These are phyloP conservation scores for Camellia granthamiana DNA, from an alignment of 148 eudicot genomes.

Conservation along the genomic window DNA sequence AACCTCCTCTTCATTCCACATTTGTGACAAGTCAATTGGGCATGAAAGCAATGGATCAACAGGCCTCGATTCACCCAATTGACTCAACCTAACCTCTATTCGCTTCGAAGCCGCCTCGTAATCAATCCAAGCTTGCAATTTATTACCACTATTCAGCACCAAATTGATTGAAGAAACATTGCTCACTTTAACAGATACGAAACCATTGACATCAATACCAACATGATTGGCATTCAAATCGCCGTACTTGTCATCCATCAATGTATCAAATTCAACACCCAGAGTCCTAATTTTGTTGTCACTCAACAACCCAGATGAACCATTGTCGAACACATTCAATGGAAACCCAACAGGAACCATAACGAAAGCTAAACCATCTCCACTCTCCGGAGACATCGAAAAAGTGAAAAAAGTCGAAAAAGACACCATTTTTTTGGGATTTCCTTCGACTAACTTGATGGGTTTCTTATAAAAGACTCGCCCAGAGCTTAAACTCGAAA, in stretches of 20 bases:
- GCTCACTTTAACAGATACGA: slow-evolving; percentile 52
- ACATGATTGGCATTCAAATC: slow-evolving; percentile 62
- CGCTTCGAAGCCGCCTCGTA: slow-evolving; percentile 64
- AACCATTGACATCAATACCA: slow-evolving; percentile 45
- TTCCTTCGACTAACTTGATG: slow-evolving; percentile 40
- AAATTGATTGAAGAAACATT: slow-evolving; percentile 43
- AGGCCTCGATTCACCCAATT: slow-evolving; percentile 40
- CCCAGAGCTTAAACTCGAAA: slow-evolving; percentile 49
- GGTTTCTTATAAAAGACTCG: slow-evolving; percentile 62
- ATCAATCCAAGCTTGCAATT: slow-evolving; percentile 78
- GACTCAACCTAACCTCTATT: slow-evolving; percentile 58
- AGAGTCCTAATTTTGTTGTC: slow-evolving; percentile 37
- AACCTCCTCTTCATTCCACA: slow-evolving; percentile 45
- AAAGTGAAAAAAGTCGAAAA: slow-evolving; percentile 68
- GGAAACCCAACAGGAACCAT: slow-evolving; percentile 46
- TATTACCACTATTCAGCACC: slow-evolving; percentile 53
- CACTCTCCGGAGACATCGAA: slow-evolving; percentile 51
- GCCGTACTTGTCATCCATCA: slow-evolving; percentile 42
- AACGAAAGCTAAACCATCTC: slow-evolving; percentile 65
- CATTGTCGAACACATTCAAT: slow-evolving; percentile 41
- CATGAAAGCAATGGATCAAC: slow-evolving; percentile 48
- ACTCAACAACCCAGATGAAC: slow-evolving; percentile 48
- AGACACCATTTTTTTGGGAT: slow-evolving; percentile 39
- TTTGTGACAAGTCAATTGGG: slow-evolving; percentile 50
- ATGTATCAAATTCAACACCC: slow-evolving; percentile 66